Evolutionary conservation across 2,329 filamentous ascomycete genomes (phyloP).

Genomic region (Bipolaris zeicola): DNA sequence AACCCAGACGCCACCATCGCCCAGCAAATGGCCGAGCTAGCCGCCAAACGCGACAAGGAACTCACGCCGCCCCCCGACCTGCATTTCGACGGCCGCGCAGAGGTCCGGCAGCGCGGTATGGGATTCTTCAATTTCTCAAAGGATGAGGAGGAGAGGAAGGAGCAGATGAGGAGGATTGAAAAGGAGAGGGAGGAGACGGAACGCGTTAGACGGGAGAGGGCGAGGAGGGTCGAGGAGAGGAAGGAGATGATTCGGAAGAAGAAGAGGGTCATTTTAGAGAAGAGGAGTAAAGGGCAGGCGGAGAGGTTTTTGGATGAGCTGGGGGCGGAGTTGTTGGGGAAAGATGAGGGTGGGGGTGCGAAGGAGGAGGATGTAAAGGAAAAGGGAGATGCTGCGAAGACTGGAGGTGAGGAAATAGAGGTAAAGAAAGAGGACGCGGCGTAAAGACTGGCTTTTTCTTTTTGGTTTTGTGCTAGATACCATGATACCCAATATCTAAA

Average conservation of each 20-base stretch:
- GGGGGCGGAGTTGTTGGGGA: slow-evolving; percentile 35
- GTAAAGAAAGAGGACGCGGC: background rate
- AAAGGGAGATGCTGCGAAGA: background rate
- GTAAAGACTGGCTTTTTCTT: background rate
- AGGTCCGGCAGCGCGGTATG: slow-evolving; percentile 85
- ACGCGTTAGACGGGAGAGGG: slow-evolving; percentile 55
- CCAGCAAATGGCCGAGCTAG: slow-evolving; percentile 77
- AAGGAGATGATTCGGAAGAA: slow-evolving; percentile 67
- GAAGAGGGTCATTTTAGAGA: slow-evolving; percentile 65
- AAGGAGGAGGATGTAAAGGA: background rate
- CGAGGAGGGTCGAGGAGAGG: slow-evolving; percentile 64
- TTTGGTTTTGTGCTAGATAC: background rate
- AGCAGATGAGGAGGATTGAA: slow-evolving; percentile 78
- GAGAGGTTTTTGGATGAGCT: slow-evolving; percentile 71
- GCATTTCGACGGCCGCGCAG: slow-evolving; percentile 85
- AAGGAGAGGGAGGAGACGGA: slow-evolving; percentile 73
- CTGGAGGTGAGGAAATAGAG: background rate
- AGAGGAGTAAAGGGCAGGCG: slow-evolving; percentile 67
- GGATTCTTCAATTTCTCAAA: slow-evolving; percentile 90
- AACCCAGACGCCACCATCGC: slow-evolving; percentile 69
- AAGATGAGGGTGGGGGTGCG: background rate
- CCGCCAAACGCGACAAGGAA: slow-evolving; percentile 76
- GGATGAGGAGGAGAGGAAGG: slow-evolving; percentile 68
- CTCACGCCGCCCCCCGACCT: slow-evolving; percentile 77
- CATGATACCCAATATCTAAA: slow-evolving; percentile 15